Evolutionary conservation across 78 protist species (phyloP), one percentile per base, ranked within the genome.

Genomic region (Thecamonas trahens): DNA sequence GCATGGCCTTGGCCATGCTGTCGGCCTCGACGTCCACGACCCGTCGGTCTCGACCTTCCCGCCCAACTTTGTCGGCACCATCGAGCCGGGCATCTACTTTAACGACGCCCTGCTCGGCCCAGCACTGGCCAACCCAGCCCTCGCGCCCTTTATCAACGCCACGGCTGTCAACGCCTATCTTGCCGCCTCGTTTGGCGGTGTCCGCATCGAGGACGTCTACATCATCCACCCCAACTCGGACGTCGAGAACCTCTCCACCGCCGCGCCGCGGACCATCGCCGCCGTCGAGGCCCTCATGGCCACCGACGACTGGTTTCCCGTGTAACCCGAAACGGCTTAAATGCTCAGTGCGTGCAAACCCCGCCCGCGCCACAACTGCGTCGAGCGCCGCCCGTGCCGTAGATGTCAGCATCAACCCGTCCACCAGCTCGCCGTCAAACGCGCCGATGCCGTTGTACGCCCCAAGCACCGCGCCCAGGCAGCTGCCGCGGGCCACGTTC

Each of bases 1-100:
- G n/a, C 80, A 71, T 74, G 67, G 78, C 17, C 67, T 76, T 22
- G 81, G 81, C 20, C 81, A 76, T 44, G 3, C 50, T 3, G n/a
- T 76, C 32, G 81, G 81, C 34, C 66, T 76, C 7, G 78, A 76
- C 31, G 81, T 76, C 28, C 81, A 76, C 40, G 81, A 76, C 42
- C 57, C 73, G 58, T 35, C 44, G n/a, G 20, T 1, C n/a, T 26
- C 29, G 29, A 4, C 59, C 18, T 20, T 47, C n/a, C 32, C 60
- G 13, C 14, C 1, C 38, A 18, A 18, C 55, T 3, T 6, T 24
- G 73, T 75, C 17, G 1, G 71, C 20, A 75, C 79, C 24, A n/a
- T 75, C 31, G 79, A 75, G 47, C 79, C 79, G 28, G 79, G 79
- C 35, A 1, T 72, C 42, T 75, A 75, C 60, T 75, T 75, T 15